phyloP scores from a whole-genome alignment of 2,329 filamentous ascomycete genomes.

The Cladophialophora exuberans region DNA sequence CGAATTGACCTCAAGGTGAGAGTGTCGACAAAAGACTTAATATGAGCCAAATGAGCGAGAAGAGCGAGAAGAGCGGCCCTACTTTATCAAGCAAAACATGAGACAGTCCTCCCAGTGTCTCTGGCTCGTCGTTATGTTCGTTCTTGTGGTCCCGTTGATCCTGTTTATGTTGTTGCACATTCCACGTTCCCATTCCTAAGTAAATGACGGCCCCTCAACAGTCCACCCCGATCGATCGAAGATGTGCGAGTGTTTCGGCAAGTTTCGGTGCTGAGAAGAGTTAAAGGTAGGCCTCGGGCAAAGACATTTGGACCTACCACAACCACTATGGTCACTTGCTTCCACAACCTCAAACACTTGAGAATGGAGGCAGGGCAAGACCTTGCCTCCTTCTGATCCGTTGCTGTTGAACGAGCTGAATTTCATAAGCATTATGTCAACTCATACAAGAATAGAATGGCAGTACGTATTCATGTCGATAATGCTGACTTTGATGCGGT shows the following conservation, averaged over 20 bases:
- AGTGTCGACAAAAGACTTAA: no score
- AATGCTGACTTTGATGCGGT: constrained; percentile 30
- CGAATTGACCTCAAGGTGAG: no score
- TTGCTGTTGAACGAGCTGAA: constrained; percentile 7
- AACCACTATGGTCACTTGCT: constrained; percentile 17
- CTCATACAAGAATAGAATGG: not conserved
- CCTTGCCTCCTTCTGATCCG: constrained; percentile 3
- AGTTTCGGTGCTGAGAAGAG: constrained; percentile 17
- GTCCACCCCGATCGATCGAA: constrained; percentile 25
- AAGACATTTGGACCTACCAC: constrained; percentile 9
- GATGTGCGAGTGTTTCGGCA: constrained; percentile 9
- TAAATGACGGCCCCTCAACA: constrained; percentile 16
- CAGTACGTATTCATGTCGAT: constrained; percentile 33
- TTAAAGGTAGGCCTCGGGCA: not conserved
- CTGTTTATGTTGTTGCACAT: not conserved
- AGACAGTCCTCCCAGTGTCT: not conserved
- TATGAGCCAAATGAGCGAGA: no score
- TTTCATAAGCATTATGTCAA: constrained; percentile 1
- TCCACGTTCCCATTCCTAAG: no score
- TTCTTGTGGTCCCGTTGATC: not conserved
- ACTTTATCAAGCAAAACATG: not conserved
- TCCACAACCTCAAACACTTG: constrained; percentile 29
- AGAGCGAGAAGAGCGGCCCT: not conserved
- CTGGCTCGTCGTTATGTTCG: not conserved
- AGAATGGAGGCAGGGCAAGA: constrained; percentile 25